These are phyloP conservation scores for Acer campestre DNA, from an alignment of 345 rosid genomes.

Conservation along the genomic window DNA sequence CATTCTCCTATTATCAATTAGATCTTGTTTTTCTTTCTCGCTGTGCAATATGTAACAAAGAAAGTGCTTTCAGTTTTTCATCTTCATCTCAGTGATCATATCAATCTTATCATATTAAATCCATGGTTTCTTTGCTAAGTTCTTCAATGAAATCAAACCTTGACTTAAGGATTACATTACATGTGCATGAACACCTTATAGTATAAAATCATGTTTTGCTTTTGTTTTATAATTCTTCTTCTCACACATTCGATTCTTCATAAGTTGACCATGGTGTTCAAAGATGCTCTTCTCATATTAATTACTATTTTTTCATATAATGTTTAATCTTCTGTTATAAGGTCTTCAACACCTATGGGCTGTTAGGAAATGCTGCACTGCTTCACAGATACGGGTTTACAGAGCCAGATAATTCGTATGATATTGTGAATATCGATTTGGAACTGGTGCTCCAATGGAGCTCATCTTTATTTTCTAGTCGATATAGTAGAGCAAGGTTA, in stretches of 20 bases:
- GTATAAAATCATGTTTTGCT: not conserved
- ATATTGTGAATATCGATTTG: conserved; percentile 82
- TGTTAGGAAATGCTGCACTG: conserved; percentile 82
- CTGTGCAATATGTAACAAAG: not conserved
- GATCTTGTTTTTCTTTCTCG: not conserved
- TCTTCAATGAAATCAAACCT: not conserved
- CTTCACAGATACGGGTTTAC: conserved; percentile 94
- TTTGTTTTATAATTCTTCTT: not conserved
- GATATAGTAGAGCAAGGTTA: conserved; percentile 65
- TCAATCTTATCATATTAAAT: not conserved
- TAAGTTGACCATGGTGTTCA: not conserved
- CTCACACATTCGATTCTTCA: not conserved
- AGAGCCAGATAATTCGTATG: conserved; percentile 67
- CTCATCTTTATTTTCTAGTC: conserved; percentile 55
- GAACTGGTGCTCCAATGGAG: conserved; percentile 77
- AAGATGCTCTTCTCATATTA: not conserved
- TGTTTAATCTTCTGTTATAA: conserved; percentile 27
- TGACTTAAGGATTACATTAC: not conserved
- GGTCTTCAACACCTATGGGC: conserved; percentile 90
- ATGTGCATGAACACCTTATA: not conserved
- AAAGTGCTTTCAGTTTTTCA: not conserved
- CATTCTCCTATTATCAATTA: not conserved
- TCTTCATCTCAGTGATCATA: not conserved
- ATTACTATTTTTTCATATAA: not conserved
- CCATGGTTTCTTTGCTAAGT: not conserved